Evolutionary conservation across 176 grass and related monocot genomes (phyloP).

Genomic region (Avena eriantha): DNA sequence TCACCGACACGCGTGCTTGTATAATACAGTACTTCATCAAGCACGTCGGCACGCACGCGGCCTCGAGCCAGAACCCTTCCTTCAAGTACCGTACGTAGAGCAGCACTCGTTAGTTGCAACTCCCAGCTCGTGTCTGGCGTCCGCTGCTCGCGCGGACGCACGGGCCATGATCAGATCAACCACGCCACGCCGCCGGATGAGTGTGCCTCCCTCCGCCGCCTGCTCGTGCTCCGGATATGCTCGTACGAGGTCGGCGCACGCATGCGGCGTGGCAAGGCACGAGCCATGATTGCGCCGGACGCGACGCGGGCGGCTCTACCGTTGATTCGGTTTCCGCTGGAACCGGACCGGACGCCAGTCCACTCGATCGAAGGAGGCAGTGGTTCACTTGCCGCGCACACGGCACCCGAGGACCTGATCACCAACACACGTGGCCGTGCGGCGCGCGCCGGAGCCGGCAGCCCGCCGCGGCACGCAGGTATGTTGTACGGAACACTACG

Average conservation of each 20-base stretch:
- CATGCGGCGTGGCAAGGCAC: neutral
- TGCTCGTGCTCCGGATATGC: too few relatives aligned
- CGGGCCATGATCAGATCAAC: neutral
- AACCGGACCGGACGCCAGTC: neutral
- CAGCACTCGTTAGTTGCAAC: too few relatives aligned
- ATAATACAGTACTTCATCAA: too few relatives aligned
- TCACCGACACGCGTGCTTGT: too few relatives aligned
- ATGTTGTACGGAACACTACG: neutral
- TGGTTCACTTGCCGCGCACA: neutral
- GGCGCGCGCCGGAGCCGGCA: neutral
- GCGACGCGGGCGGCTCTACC: neutral
- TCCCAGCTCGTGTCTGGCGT: too few relatives aligned
- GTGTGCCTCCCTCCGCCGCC: neutral
- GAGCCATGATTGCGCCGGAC: neutral
- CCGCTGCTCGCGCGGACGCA: too few relatives aligned
- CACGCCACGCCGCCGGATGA: neutral
- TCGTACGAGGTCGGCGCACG: too few relatives aligned
- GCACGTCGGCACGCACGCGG: too few relatives aligned
- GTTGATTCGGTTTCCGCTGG: neutral
- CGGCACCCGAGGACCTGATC: neutral
- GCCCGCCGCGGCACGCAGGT: neutral
- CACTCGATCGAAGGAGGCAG: neutral
- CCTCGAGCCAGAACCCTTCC: too few relatives aligned
- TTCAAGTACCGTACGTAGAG: too few relatives aligned
- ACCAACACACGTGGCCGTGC: neutral